Evolutionary conservation across 2,329 filamentous ascomycete species (phyloP), one percentile per base, ranked within the genome.

Genomic region (Cordyceps fumosorosea): DNA sequence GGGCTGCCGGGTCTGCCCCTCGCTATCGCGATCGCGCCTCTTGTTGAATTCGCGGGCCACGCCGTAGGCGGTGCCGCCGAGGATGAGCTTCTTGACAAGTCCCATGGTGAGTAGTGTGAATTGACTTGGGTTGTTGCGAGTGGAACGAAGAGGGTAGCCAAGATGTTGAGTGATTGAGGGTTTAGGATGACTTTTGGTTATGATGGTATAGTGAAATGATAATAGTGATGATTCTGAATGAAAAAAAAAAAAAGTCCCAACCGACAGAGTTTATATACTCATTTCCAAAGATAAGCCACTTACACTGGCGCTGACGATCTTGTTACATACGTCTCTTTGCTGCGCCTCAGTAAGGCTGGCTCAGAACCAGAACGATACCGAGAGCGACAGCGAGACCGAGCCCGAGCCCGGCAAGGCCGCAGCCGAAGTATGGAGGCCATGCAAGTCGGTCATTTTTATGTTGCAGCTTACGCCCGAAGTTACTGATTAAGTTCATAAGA

Each of bases 21-120:
- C 50, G 29, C 72, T 67, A 62, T 73, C 63, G 54, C 61, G 66
- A 62, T 73, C 63, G 56, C 61, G 66, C 63, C 70, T 72, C 66
- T 72, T 70, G 34, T 67, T 64, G 64, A 52, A 60, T 22, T 64
- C 63, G 54, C 64, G 65, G 11, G 54, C 56, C 47, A 76, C 32
- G 11, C 66, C 66, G 62, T 70, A 71, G 32, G 75, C 61, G 58
- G 71, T 64, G 45, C 70, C 67, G 37, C 66, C 70, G 11, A 60
- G 14, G 20, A 60, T 60, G 58, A 60, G 58, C 50, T 60, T 60
- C 58, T 68, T 66, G 50, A 66, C 66, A 20, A 60, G 58, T 54
- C 58, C 58, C 58, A 60, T 60, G 26, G 5, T 59, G 47, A 20
- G 18, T 20, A 18, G 42, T n/a, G 37, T 29, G 32, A 20, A 5